A percentile compares a stretch with the other conserved stretches of the same genome.
These are phyloP conservation scores for Silene uniflora DNA, from an alignment of 148 eudicot species.

Conservation along the genomic window DNA sequence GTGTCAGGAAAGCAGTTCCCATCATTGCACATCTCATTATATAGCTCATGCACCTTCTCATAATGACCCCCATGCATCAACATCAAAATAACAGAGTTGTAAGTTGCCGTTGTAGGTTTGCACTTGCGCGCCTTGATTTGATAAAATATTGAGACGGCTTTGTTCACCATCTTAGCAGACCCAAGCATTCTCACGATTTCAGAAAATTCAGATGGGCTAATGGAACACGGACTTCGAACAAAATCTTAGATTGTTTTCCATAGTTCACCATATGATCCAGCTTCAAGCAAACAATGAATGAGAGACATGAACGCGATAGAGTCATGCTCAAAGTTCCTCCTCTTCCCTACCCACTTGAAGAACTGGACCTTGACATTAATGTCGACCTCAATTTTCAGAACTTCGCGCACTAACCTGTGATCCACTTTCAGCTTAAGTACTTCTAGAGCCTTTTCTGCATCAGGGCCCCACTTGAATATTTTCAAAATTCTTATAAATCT, in stretches of 20 bases:
- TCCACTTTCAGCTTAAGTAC: slow-evolving; percentile 84
- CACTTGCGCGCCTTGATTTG: slow-evolving; percentile 77
- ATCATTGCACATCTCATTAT: slow-evolving; percentile 88
- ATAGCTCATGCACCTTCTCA: slow-evolving; percentile 88
- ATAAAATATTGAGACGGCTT: slow-evolving; percentile 77
- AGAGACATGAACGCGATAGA: slow-evolving; percentile 67
- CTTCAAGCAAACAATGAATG: slow-evolving; percentile 68
- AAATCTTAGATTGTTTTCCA: slow-evolving; percentile 87
- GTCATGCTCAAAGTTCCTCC: slow-evolving; percentile 83
- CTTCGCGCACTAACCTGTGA: slow-evolving; percentile 84
- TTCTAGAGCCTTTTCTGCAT: slow-evolving; percentile 94
- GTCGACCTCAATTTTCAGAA: slow-evolving; percentile 74
- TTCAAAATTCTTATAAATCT: slow-evolving; percentile 83
- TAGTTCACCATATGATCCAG: slow-evolving; percentile 64
- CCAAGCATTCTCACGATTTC: slow-evolving; percentile 72
- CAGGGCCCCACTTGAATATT: slow-evolving; percentile 97
- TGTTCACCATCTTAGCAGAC: slow-evolving; percentile 80
- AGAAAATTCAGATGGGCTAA: slow-evolving; percentile 65
- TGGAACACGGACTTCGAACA: slow-evolving; percentile 53
- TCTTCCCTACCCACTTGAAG: slow-evolving; percentile 92
- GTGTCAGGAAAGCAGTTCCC: slow-evolving; percentile 82
- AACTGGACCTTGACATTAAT: slow-evolving; percentile 73
- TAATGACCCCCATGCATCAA: slow-evolving; percentile 82
- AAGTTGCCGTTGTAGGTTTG: slow-evolving; percentile 67
- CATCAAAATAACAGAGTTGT: slow-evolving; percentile 81